Evolutionary conservation across 345 rosid genomes (phyloP).

Genomic region (Turnera subulata): DNA sequence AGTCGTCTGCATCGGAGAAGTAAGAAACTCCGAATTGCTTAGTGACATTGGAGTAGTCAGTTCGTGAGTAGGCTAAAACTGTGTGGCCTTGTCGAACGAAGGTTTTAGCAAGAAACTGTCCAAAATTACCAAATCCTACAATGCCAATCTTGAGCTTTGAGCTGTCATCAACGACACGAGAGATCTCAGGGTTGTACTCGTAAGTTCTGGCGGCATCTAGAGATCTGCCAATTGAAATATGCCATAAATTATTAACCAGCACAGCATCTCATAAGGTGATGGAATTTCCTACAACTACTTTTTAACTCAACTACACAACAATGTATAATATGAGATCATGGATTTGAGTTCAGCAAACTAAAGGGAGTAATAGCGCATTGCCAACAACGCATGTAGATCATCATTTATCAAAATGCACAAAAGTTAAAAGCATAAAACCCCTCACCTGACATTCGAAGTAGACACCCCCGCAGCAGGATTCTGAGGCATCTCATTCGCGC

Average conservation of each 20-base stretch:
- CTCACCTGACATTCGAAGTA: constrained; percentile 14
- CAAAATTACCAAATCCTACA: constrained; percentile 78
- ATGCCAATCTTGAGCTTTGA: constrained; percentile 65
- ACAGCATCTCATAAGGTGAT: too few species aligned
- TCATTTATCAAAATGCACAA: background rate
- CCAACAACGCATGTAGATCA: background rate
- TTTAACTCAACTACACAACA: too few species aligned
- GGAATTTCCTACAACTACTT: too few species aligned
- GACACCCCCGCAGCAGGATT: too few species aligned
- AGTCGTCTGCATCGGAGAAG: constrained; percentile 54
- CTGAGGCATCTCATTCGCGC: too few species aligned
- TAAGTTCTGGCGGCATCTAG: constrained; percentile 8
- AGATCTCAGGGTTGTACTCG: constrained; percentile 19
- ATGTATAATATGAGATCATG: too few species aligned
- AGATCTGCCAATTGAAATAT: constrained; percentile 5
- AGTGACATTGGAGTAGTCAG: constrained; percentile 57
- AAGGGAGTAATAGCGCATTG: too few species aligned
- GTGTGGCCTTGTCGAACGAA: constrained; percentile 59
- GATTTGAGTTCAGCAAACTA: too few species aligned
- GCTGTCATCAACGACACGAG: constrained; percentile 26
- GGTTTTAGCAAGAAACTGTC: constrained; percentile 68
- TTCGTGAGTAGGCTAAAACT: constrained; percentile 67
- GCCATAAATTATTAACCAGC: background rate
- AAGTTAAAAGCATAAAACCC: background rate
- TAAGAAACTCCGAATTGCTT: constrained; percentile 47